Evolutionary conservation across 768 basidiomycete genomes (phyloP), one percentile per base, ranked within the genome.

Genomic region (Pleurotus ostreatus): DNA sequence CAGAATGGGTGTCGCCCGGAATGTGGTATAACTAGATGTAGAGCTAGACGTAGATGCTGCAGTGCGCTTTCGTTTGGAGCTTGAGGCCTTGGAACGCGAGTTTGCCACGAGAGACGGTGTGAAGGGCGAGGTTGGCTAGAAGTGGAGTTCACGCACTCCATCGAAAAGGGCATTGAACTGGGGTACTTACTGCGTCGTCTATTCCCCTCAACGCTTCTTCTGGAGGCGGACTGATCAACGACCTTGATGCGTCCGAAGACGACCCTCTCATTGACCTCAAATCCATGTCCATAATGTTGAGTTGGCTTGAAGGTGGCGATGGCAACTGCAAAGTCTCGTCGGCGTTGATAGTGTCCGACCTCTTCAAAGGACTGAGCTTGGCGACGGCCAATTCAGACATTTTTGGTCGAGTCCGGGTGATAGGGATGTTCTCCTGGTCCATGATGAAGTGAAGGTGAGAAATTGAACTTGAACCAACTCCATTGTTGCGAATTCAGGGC

Each of bases 211-310:
- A 65, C 1, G 69, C 71, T 59, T 86, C 84, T 60, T 86, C 84
- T 1, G 84, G 84, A 2, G 84, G 84, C 1, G 84, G 84, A 60
- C 84, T 85, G 58, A 86, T 83, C 39, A 76, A 59, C 64, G 70
- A 70, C 52, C 64, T 61, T 0, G 68, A 56, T 1, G 67, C 54
- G 22, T 66, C 64, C 44, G 51, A 53, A 44, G 41, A 44, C 18
- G 51, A 53, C 11, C 37, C 51, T 20, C 51, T 53, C 51, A 53
- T 53, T 41, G 51, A 53, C 20, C 38, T 37, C 38, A 53, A 53
- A 23, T 41, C 39, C 51, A 53, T 23, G 39, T 53, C 51, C 37
- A 53, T 20, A 7, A 53, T 16, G 22, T 53, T 53, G 4, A 53
- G 5, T 39, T 53, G 51, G 15, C 51, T 53, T 25, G 51, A 53